A percentile compares a stretch with the other conserved stretches of the same genome.
phyloP scores from a whole-genome alignment of 2,329 filamentous ascomycete genomes.

The Ophiostoma fasciatum region DNA sequence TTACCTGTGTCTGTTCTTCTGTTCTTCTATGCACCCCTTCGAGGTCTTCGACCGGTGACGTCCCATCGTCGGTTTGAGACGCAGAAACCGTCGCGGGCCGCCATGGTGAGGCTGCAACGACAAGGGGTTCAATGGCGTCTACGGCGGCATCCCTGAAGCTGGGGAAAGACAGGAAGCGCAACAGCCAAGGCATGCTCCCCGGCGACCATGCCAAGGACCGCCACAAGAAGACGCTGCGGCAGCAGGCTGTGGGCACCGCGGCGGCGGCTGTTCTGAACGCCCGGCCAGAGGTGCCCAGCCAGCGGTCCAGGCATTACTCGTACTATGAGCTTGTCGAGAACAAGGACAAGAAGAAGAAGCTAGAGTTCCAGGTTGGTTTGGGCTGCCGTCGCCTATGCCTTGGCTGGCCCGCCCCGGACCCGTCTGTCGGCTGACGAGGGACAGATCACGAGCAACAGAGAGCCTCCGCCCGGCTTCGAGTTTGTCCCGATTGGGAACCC shows the following conservation, averaged over 20 bases:
- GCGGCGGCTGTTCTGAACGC: conserved; percentile 17
- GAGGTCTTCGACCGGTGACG: too few relatives aligned
- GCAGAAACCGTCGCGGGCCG: background rate
- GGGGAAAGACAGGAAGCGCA: conserved; percentile 17
- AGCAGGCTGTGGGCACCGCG: conserved; percentile 15
- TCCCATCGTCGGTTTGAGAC: too few relatives aligned
- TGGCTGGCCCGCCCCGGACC: too few relatives aligned
- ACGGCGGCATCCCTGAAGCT: too few relatives aligned
- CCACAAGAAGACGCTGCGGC: conserved; percentile 16
- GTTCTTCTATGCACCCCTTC: too few relatives aligned
- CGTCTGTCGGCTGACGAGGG: background rate
- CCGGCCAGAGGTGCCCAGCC: conserved; percentile 16
- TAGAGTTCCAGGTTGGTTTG: conserved; percentile 39
- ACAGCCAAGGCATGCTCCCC: conserved; percentile 12
- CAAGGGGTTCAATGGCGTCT: conserved; percentile 7
- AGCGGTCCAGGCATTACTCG: conserved; percentile 41
- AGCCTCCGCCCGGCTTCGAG: conserved; percentile 44
- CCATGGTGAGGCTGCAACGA: conserved; percentile 13
- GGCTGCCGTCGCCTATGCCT: too few relatives aligned
- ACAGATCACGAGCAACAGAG: conserved; percentile 36
- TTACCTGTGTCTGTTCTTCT: too few relatives aligned
- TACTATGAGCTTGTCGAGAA: conserved; percentile 53
- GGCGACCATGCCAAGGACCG: conserved; percentile 18
- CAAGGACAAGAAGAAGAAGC: conserved; percentile 47
- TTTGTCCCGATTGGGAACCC: conserved; percentile 51